A percentile compares a stretch with the other conserved stretches of the same genome.
Conservation (phyloP, 1,284 basidiomycete species). For the Pseudozyma pruni region DNA sequence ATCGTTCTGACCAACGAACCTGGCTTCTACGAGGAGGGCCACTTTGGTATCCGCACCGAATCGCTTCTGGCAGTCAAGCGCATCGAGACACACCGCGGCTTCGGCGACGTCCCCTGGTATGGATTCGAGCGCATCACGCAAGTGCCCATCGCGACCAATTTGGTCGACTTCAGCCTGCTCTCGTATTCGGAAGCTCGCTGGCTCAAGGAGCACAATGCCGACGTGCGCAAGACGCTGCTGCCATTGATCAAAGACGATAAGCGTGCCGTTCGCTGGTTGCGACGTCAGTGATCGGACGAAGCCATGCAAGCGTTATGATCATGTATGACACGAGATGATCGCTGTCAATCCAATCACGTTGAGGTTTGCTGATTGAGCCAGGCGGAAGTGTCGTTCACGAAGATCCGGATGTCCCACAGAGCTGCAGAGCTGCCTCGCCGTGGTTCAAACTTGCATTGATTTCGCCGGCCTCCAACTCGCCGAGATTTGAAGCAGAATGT, state of each 20-base stretch:
- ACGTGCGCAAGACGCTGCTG: conserved; percentile 49
- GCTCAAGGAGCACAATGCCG: conserved; percentile 67
- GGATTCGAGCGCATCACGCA: conserved; percentile 68
- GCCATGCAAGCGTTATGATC: too few relatives aligned
- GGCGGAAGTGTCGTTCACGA: too few relatives aligned
- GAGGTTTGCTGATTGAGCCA: too few relatives aligned
- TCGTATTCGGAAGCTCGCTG: conserved; percentile 60
- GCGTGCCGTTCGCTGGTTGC: conserved; percentile 56
- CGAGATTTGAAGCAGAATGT: neutral
- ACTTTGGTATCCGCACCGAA: conserved; percentile 64
- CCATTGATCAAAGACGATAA: conserved; percentile 62
- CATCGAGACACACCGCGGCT: conserved; percentile 52
- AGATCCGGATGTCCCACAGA: too few relatives aligned
- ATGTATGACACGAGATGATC: too few relatives aligned
- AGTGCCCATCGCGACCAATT: conserved; percentile 60
- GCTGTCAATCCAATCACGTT: too few relatives aligned
- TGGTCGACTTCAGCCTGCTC: conserved; percentile 65
- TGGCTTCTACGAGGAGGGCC: conserved; percentile 63
- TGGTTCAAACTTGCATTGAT: too few relatives aligned
- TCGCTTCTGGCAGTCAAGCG: conserved; percentile 54
- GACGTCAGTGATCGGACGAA: conserved; percentile 53
- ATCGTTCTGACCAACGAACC: conserved; percentile 64
- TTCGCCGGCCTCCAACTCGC: neutral
- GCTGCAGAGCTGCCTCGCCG: too few relatives aligned
- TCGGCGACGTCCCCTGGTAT: conserved; percentile 61